Evolutionary conservation across 2,329 filamentous ascomycete genomes (phyloP), one percentile per base, ranked within the genome.

Genomic region (Ophiostoma piceae): DNA sequence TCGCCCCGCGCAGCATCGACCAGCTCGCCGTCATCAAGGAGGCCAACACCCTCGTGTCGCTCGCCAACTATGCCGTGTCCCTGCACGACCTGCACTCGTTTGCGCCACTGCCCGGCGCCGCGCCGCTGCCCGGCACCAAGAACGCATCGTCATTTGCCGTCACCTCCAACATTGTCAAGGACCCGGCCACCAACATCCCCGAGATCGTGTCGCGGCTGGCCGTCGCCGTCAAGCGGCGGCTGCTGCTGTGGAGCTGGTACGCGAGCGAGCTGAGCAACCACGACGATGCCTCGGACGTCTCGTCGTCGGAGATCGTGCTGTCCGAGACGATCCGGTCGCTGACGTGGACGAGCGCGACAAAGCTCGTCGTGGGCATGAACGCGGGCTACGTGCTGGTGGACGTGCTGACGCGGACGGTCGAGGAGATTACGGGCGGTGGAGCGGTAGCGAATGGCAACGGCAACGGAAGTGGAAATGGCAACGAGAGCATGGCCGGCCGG

Each of bases 11-110:
- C 72, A 89, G 93, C 69, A 89, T 99, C 73, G 94, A 97, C 76
- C 94, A 99, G 82, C 87, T 99, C 19, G 94, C 94, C 70, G 90
- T 96, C 71, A 94, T 99, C 77, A 98, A 97, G 77, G 95, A 98
- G 79, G 93, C 94, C 69, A 95, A 92, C 78, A 90, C 92, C 26
- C 87, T 99, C 65, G 88, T 99, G 71, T 97, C 94, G 19, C 84
- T 99, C 69, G 96, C 94, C 73, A 96, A 96, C 79, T 92, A 90
- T 75, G 87, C 94, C 79, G 87, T 99, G 74, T 95, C 91, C 29
- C 88, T 98, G 43, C 90, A 99, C 80, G 94, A 99, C 78, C 84
- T 96, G 29, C 88, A 94, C 73, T 92, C 88, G 39, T 97, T 96
- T 79, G 85, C 90, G 73, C 84, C 94, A 70, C 87, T 94, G 76